Evolutionary conservation across 2,329 filamentous ascomycete species (phyloP).

Genomic region (Orbilia javanica): DNA sequence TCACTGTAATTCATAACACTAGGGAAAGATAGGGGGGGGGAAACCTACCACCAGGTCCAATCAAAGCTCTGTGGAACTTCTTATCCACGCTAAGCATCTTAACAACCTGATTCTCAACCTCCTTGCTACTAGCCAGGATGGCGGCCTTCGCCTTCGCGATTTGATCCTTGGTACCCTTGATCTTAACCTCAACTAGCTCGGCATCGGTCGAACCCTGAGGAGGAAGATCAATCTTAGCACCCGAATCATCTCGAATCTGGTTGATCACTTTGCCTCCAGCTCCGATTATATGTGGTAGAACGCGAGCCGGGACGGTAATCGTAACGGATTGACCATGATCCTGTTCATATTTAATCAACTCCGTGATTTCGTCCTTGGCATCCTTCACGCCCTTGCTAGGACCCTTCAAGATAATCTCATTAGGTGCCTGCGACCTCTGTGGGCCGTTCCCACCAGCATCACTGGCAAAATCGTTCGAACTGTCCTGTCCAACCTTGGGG

Average conservation of each 20-base stretch:
- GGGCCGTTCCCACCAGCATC: constrained; percentile 73
- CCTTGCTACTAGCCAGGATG: constrained; percentile 81
- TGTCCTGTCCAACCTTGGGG: constrained; percentile 79
- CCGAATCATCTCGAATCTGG: constrained; percentile 83
- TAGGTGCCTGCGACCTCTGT: constrained; percentile 79
- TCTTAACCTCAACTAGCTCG: constrained; percentile 79
- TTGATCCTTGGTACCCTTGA: constrained; percentile 92
- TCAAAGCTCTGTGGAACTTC: constrained; percentile 90
- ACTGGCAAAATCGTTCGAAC: constrained; percentile 76
- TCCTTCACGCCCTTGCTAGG: constrained; percentile 93
- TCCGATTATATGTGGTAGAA: constrained; percentile 93
- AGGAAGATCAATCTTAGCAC: constrained; percentile 91
- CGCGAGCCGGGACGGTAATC: constrained; percentile 87
- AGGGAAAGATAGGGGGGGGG: background rate
- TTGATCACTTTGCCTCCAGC: constrained; percentile 92
- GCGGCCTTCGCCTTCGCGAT: constrained; percentile 93
- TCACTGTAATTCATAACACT: background rate
- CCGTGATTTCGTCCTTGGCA: constrained; percentile 90
- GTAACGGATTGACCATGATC: constrained; percentile 86
- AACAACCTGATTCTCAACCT: constrained; percentile 90
- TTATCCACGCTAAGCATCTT: constrained; percentile 90
- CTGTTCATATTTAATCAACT: constrained; percentile 86
- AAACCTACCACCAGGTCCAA: constrained; percentile 84
- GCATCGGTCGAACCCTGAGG: constrained; percentile 60
- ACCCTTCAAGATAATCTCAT: constrained; percentile 91